Evolutionary conservation across 208 protist genomes (phyloP).

Genomic region (Leishmania braziliensis): DNA sequence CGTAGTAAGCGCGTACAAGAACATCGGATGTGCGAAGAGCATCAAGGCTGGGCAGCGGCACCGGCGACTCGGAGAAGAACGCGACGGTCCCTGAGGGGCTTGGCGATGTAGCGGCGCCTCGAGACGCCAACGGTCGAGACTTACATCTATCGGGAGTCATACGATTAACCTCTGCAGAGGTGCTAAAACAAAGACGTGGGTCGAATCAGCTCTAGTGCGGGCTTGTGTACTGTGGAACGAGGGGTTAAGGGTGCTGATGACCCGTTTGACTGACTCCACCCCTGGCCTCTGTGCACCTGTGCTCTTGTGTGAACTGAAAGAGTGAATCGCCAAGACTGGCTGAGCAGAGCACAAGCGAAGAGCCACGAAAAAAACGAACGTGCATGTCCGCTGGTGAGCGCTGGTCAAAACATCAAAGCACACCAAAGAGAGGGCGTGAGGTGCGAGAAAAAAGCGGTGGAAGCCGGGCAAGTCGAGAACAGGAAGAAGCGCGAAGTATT

Average conservation of each 20-base stretch:
- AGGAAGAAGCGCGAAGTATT: background rate
- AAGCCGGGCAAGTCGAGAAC: background rate
- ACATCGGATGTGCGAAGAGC: conserved; percentile 25
- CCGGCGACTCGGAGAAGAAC: conserved; percentile 28
- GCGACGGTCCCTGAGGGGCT: background rate
- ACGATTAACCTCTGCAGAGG: background rate
- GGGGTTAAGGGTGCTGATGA: background rate
- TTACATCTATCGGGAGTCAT: conserved; percentile 23
- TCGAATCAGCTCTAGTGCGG: too few species aligned
- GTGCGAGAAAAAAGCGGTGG: background rate
- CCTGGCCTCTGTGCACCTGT: background rate
- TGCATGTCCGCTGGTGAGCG: background rate
- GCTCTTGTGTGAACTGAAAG: background rate
- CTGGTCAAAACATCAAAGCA: background rate
- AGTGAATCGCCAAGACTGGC: background rate
- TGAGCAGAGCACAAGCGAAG: background rate
- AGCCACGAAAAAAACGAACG: background rate
- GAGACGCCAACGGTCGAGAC: conserved; percentile 21
- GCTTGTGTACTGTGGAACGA: background rate
- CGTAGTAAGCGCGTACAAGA: conserved; percentile 26
- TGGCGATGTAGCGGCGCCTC: conserved; percentile 3
- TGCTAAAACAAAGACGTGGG: background rate
- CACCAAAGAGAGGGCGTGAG: background rate
- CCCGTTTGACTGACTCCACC: background rate
- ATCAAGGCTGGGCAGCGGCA: conserved; percentile 24